Conservation (phyloP, 345 rosid genomes). For the Dovyalis caffra region DNA sequence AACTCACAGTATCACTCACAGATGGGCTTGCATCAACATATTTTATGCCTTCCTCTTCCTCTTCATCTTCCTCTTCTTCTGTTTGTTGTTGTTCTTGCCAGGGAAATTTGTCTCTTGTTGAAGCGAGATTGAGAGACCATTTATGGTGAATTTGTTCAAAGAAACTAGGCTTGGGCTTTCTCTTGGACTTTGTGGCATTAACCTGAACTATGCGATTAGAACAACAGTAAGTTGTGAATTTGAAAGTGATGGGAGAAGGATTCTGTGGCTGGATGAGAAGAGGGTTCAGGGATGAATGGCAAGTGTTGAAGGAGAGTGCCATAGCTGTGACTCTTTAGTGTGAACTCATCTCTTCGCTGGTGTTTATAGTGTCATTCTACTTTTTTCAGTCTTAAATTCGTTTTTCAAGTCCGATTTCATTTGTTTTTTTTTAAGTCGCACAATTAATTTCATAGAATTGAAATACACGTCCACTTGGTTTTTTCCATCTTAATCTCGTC, state of each 20-base stretch:
- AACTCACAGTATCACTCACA: slow-evolving; percentile 31
- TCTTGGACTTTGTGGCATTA: slow-evolving; percentile 22
- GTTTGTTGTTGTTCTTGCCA: slow-evolving; percentile 56
- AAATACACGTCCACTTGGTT: no score
- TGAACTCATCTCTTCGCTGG: no score
- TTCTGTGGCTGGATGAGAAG: slow-evolving; percentile 21
- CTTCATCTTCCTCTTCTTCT: slow-evolving; percentile 18
- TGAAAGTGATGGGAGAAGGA: slow-evolving; percentile 3
- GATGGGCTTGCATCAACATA: slow-evolving; percentile 20
- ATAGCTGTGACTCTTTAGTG: slow-evolving; percentile 17
- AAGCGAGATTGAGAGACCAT: slow-evolving; percentile 58
- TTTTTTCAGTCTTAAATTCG: no score
- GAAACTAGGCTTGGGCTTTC: slow-evolving; percentile 71
- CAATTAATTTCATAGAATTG: no score
- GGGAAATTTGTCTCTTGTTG: slow-evolving; percentile 53
- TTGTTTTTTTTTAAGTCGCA: no score
- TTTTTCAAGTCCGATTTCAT: no score
- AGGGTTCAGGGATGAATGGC: slow-evolving; percentile 12
- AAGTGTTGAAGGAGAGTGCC: slow-evolving; percentile 43
- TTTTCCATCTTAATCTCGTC: no score
- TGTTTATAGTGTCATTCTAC: no score
- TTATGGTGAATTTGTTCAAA: slow-evolving; percentile 65
- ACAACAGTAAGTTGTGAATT: slow-evolving; percentile 22
- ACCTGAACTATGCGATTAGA: slow-evolving; percentile 29
- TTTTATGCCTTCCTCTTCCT: slow-evolving; percentile 18